These are phyloP conservation scores for Tylopilus subfusipes DNA, from an alignment of 768 basidiomycete species.

Conservation along the genomic window DNA sequence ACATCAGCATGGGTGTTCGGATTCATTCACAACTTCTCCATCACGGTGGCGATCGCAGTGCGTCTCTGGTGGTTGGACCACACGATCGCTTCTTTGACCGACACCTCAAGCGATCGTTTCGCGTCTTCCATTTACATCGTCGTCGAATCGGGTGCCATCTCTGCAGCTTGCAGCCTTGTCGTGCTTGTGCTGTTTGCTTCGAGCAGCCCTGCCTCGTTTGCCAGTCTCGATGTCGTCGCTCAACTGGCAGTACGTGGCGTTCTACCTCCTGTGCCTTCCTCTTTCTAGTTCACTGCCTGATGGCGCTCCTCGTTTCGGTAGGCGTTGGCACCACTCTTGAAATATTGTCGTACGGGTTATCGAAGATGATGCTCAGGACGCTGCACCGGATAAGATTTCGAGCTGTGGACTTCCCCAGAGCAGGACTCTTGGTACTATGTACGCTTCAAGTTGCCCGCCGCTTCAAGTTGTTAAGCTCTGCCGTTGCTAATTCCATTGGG, in stretches of 20 bases:
- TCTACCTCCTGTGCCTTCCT: background rate
- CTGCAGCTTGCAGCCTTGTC: no score
- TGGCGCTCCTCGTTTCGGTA: no score
- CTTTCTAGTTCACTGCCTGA: no score
- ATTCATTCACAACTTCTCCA: background rate
- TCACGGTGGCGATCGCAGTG: background rate
- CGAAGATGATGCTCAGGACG: no score
- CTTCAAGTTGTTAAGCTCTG: no score
- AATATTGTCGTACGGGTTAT: no score
- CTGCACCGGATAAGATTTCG: no score
- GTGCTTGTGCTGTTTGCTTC: background rate
- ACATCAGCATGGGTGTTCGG: background rate
- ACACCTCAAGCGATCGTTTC: background rate
- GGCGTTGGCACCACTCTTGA: no score
- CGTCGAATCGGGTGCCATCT: slow-evolving; percentile 1
- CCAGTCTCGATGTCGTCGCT: background rate
- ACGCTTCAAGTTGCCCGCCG: no score
- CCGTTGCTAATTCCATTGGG: no score
- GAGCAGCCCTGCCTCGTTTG: background rate
- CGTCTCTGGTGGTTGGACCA: background rate
- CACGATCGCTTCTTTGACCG: background rate
- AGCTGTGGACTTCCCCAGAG: no score
- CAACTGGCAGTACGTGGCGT: background rate
- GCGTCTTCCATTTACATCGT: background rate
- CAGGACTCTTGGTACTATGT: no score